Percentiles rank a stretch among this genome's conserved stretches.
Evolutionary conservation across 202 grass and related monocot genomes (phyloP).

Genomic region (Setaria italica): DNA sequence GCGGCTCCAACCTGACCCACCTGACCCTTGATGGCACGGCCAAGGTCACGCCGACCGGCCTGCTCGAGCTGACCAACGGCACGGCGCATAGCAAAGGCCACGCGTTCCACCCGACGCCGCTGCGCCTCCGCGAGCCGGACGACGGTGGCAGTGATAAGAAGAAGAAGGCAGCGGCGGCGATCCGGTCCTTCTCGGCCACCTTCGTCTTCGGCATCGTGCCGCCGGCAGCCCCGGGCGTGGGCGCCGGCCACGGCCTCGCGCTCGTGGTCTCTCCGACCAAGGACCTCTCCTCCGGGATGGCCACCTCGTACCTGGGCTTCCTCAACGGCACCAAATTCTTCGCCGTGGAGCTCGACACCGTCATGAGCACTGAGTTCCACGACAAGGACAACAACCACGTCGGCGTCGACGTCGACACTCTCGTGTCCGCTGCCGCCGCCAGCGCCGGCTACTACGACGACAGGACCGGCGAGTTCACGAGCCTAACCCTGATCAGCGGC

Average conservation of each 20-base stretch:
- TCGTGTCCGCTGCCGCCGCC: constrained; percentile 38
- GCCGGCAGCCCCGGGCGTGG: constrained; percentile 32
- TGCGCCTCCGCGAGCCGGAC: constrained; percentile 17
- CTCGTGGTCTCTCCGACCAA: constrained; percentile 49
- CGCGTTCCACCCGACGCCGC: constrained; percentile 46
- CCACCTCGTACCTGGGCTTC: constrained; percentile 55
- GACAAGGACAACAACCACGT: constrained; percentile 66
- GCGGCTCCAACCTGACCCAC: not conserved
- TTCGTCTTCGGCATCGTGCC: constrained; percentile 67
- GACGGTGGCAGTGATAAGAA: too few relatives aligned
- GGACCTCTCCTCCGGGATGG: constrained; percentile 34
- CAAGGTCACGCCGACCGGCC: constrained; percentile 30
- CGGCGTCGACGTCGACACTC: constrained; percentile 54
- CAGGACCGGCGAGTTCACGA: not conserved
- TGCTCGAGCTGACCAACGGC: constrained; percentile 45
- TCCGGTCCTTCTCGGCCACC: constrained; percentile 55
- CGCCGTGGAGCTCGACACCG: constrained; percentile 65
- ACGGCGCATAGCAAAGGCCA: constrained; percentile 27
- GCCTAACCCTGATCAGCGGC: constrained; percentile 32
- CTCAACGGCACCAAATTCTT: constrained; percentile 57
- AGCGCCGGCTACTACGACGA: constrained; percentile 46
- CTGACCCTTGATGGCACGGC: constrained; percentile 41
- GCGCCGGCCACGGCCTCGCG: constrained; percentile 53
- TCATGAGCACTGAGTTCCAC: constrained; percentile 39
- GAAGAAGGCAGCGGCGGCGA: too few relatives aligned